phyloP scores from a whole-genome alignment of 2,329 filamentous ascomycete species.

The Penicillium sclerotigenum region DNA sequence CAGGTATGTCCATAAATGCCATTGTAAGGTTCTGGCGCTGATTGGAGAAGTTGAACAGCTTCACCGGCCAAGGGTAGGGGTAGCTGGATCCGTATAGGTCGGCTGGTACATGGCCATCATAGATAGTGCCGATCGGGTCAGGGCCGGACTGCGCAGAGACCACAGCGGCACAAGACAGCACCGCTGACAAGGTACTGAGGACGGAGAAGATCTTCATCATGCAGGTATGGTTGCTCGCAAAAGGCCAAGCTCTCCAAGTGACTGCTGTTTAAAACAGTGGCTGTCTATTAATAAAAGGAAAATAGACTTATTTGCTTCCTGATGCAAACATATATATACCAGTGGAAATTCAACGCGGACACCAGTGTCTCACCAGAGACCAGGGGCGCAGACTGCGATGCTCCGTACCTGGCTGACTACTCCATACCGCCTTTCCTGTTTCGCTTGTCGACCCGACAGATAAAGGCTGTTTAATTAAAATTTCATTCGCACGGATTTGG shows the following conservation, averaged over 20 bases:
- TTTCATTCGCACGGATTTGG: not conserved
- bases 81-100: constrained; percentile 11
- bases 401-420: not conserved
- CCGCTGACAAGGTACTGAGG: not conserved
- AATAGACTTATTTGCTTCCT: not conserved
- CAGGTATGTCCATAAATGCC: constrained; percentile 14
- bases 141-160: constrained; percentile 7
- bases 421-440: not conserved
- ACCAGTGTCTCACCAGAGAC: not conserved
- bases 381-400: not conserved
- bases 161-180: not conserved
- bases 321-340: not conserved
- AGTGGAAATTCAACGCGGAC: not conserved
- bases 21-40: constrained; percentile 15
- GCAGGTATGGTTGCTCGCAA: not conserved
- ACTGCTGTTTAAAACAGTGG: not conserved
- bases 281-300: not conserved
- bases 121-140: constrained; percentile 13
- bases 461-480: not conserved
- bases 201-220: constrained; percentile 1
- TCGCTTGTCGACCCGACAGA: not conserved
- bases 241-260: not conserved
- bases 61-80: constrained; percentile 15
- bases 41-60: constrained; percentile 16
- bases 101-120: constrained; percentile 8